Evolutionary conservation across 768 basidiomycete species (phyloP), one percentile per base, ranked within the genome.

Genomic region (Suillus placidus): DNA sequence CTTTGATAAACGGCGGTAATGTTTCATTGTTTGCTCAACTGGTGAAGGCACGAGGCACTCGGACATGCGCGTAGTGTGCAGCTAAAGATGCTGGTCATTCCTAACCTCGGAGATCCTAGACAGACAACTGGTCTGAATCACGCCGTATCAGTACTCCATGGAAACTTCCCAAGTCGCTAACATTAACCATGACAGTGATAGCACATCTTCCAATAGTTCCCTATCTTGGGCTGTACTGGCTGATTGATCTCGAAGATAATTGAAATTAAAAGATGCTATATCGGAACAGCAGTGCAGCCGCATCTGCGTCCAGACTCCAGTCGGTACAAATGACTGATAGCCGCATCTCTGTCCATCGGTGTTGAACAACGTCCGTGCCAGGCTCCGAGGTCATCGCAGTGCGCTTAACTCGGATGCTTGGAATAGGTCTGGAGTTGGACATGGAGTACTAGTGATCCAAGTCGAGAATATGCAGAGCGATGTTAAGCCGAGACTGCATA

Each of bases 211-310:
- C 32, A 55, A 37, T 13, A 40, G 57, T 23, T 23, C 56, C 57
- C 57, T 58, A 58, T 60, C 58, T 58, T 10, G 32, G 57, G 57
- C 18, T 30, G 38, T 58, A 34, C 32, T 7, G 23, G 2, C 68
- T 23, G 54, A 38, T 40, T 70, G 68, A 77, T 76, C 71, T 75
- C 69, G 67, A 67, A 70, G 68, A 66, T 37, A 40, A 37, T 60
- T 13, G 30, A 35, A 13, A 38, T 32, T 37, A 55, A 51, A 40
- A 20, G 35, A 26, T 35, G 32, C 66, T 34, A 67, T 69, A 67
- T 64, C 63, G 47, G 60, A 45, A 30, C n/a, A 37, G 47, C 58
- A 12, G 18, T 35, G 34, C 54, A 55, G 12, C 54, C 32, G 37
- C 10, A 35, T 55, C 52, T 54, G 30, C 52, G 16, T 54, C 30